Base-by-base conservation (phyloP, 2,329 filamentous ascomycete genomes). In the Pseudopithomyces chartarum region DNA sequence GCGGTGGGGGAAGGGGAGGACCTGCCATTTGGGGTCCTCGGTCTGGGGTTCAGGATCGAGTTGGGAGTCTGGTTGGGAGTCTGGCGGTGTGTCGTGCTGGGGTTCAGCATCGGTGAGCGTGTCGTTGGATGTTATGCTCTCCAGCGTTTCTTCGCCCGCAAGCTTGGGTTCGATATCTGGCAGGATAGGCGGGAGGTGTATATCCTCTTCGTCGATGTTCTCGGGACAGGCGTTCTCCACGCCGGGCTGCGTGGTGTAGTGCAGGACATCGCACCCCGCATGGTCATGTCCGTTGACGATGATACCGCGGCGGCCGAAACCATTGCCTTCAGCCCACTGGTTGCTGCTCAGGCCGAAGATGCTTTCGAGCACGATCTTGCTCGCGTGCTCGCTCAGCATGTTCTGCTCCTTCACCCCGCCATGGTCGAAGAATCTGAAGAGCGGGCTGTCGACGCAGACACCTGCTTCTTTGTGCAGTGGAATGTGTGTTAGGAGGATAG, bases 221-320 rank as follows among this genome's bases (percentile, higher is more conserved):
- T 64, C 54, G 0, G 50, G 55, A 38, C 66, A 72, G 4, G 13
- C 20, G 19, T 50, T 42, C 11, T 61, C 29, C 0, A 59, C 61
- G 0, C 65, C 67, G 1, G 58, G 55, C 39, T 69, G 66, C 4
- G 60, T 57, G 4, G 67, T 69, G 68, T 85, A 94, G 79, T 99
- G 95, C 69, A 90, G 89, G 7, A 89, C 90, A 75, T 98, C 92
- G 72, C 95, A 99, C 6, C 95, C 95, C 64, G 90, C 91, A 74
- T 99, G 95, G 70, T 99, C 95, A 73, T 99, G 95, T 0, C 95
- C 95, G 47, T 93, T 97, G 38, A 99, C 78, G 23, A 99, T 87
- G 6, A 98, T 78, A 0, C 94, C 93, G 8, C 81, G 84, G 15
- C 91, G 82, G 1, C 92, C 91, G 50, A 79, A 78, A 1, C 92